Conservation (phyloP, 345 rosid genomes). For the Gossypium ekmanianum region DNA sequence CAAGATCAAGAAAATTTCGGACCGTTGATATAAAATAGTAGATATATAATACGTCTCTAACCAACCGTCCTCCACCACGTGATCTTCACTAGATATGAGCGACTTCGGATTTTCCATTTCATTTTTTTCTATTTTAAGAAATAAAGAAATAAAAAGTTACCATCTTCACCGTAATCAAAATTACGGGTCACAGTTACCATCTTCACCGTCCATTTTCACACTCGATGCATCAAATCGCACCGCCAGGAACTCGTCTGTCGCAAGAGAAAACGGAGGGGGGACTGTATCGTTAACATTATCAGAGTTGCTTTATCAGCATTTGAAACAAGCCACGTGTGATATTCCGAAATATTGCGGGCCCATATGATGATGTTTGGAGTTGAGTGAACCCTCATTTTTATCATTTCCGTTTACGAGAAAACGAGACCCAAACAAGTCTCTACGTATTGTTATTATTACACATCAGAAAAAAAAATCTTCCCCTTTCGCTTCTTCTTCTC, state of each 20-base stretch:
- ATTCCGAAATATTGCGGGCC: not conserved
- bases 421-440: constrained; percentile 8
- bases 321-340: not conserved
- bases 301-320: not conserved
- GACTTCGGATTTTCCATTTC: not conserved
- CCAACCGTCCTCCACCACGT: not conserved
- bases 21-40: not conserved
- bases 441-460: not conserved
- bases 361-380: not conserved
- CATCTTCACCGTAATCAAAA: not conserved
- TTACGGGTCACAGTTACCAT: not conserved
- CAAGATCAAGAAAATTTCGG: not conserved
- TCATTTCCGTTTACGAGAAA: constrained; percentile 15
- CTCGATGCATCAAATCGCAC: not conserved
- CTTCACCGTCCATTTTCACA: not conserved
- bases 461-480: not conserved
- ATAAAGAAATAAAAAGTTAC: not conserved
- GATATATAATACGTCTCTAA: not conserved
- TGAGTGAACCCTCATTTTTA: constrained; percentile 2
- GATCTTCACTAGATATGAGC: not conserved
- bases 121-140: not conserved
- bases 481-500: not conserved
- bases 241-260: not conserved
- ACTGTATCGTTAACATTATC: not conserved
- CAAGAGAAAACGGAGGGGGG: not conserved